These are phyloP conservation scores for Cantharellus cinnabarinus DNA, from an alignment of 768 basidiomycete genomes.

Conservation along the genomic window DNA sequence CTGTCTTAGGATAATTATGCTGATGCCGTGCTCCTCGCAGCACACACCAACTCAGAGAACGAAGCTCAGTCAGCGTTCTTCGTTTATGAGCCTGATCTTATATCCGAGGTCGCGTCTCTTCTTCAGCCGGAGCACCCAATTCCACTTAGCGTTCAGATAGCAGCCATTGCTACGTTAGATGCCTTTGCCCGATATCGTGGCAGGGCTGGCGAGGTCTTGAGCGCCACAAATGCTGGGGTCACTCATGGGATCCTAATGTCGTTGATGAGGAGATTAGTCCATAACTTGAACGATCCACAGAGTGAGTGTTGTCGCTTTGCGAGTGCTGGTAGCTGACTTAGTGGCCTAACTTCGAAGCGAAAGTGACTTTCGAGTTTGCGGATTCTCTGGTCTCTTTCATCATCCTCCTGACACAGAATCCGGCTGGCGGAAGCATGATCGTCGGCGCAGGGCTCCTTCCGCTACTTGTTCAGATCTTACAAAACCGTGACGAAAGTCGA, in stretches of 20 bases:
- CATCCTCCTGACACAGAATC: slow-evolving; percentile 67
- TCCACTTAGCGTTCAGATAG: slow-evolving; percentile 53
- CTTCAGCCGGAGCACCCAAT: slow-evolving; percentile 62
- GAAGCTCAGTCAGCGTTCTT: slow-evolving; percentile 67
- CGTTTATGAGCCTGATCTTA: slow-evolving; percentile 85
- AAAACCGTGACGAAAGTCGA: slow-evolving; percentile 31
- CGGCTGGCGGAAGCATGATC: slow-evolving; percentile 78
- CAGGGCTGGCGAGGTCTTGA: slow-evolving; percentile 70
- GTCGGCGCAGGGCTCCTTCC: slow-evolving; percentile 86
- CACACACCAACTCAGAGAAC: slow-evolving; percentile 64
- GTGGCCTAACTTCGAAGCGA: slow-evolving; percentile 8
- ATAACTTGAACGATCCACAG: slow-evolving; percentile 44
- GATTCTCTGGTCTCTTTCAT: slow-evolving; percentile 77
- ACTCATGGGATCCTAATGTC: slow-evolving; percentile 92
- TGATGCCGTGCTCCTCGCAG: slow-evolving; percentile 15
- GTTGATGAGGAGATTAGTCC: slow-evolving; percentile 59
- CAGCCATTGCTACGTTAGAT: slow-evolving; percentile 78
- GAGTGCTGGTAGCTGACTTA: not conserved
- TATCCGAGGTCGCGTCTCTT: slow-evolving; percentile 72
- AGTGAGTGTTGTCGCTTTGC: slow-evolving; percentile 23
- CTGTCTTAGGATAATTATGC: not conserved
- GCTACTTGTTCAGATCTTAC: slow-evolving; percentile 71
- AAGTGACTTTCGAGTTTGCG: slow-evolving; percentile 17
- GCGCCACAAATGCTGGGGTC: slow-evolving; percentile 82
- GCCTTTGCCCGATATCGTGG: slow-evolving; percentile 68